Conservation (phyloP, 306 rosid species). For the Glycine soja region DNA sequence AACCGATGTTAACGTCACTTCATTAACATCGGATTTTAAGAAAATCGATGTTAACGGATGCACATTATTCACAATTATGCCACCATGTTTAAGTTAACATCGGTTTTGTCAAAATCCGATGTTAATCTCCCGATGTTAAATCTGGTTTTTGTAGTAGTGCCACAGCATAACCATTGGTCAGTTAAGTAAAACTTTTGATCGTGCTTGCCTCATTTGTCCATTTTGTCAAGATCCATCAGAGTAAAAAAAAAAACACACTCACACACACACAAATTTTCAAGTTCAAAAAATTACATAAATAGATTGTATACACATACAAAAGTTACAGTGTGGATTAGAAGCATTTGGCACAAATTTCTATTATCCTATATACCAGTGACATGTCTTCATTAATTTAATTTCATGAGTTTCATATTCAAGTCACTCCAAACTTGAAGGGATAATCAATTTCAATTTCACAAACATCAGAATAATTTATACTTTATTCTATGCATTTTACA, state of each 20-base stretch:
- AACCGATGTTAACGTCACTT: too few relatives aligned
- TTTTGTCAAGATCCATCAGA: background rate
- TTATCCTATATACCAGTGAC: conserved; percentile 1
- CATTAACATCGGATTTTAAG: too few relatives aligned
- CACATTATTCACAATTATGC: too few relatives aligned
- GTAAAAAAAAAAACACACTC: background rate
- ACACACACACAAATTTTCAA: background rate
- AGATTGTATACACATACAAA: background rate
- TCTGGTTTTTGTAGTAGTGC: too few relatives aligned
- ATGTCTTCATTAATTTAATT: conserved; percentile 22
- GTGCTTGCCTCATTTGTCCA: background rate
- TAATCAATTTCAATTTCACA: conserved; percentile 3
- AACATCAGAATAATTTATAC: conserved; percentile 11
- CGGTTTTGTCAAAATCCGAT: too few relatives aligned
- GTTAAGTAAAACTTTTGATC: conserved; percentile 2
- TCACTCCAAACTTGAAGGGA: conserved; percentile 29
- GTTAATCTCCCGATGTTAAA: too few relatives aligned
- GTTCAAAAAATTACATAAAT: background rate
- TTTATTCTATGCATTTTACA: conserved; percentile 21
- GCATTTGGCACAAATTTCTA: conserved; percentile 5
- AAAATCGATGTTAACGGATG: too few relatives aligned
- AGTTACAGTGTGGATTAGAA: background rate
- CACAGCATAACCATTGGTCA: too few relatives aligned
- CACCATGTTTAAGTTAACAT: too few relatives aligned
- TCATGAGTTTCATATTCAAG: conserved; percentile 17